Evolutionary conservation across 257 asterid genomes (phyloP).

Genomic region (Nicotiana paniculata): DNA sequence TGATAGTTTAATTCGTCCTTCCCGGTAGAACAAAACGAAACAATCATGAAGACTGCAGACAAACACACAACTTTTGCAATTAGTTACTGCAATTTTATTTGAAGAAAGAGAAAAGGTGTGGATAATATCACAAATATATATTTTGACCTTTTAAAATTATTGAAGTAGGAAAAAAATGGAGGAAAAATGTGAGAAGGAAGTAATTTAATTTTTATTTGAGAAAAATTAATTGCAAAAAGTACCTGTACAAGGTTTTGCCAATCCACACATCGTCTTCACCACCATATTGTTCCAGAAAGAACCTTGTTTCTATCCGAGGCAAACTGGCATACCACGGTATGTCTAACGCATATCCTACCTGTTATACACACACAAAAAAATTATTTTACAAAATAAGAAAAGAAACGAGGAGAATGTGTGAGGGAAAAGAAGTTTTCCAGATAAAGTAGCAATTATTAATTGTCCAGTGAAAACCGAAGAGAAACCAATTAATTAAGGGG

Average conservation of each 20-base stretch:
- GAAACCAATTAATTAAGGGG: no score
- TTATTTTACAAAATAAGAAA: neutral
- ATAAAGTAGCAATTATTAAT: neutral
- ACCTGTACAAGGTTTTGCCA: constrained; percentile 88
- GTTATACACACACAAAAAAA: neutral
- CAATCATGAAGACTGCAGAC: no score
- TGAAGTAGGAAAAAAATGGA: neutral
- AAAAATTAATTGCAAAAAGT: neutral
- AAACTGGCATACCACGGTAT: constrained; percentile 70
- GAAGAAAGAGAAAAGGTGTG: neutral
- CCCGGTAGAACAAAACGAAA: no score
- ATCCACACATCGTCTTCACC: constrained; percentile 89
- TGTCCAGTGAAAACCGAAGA: no score
- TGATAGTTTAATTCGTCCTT: no score
- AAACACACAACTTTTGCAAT: no score
- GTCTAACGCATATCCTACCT: constrained; percentile 73
- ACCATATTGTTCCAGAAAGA: constrained; percentile 66
- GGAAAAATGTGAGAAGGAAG: neutral
- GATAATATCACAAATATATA: neutral
- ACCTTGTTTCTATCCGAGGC: constrained; percentile 70
- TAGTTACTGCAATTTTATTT: no score
- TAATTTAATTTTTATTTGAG: neutral
- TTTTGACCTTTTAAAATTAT: no score
- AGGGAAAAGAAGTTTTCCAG: neutral
- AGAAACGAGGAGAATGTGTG: neutral